phyloP scores from a whole-genome alignment of 129 eudicot genomes.

The Escallonia herrerae region DNA sequence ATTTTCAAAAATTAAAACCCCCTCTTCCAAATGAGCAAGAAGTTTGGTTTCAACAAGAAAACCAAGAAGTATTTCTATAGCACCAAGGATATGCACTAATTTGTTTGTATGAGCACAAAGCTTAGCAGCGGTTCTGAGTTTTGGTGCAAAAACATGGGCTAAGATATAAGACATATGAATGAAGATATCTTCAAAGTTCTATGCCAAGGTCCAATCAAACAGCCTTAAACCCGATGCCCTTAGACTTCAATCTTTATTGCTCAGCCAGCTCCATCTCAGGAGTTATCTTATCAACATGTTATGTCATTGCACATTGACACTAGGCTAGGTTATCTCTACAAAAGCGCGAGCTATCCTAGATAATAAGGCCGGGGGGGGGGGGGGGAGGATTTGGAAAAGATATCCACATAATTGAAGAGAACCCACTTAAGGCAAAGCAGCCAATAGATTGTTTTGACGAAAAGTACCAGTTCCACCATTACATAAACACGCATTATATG shows the following conservation, averaged over 20 bases:
- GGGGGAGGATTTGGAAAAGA: neutral
- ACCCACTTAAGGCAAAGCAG: neutral
- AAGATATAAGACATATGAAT: too few relatives aligned
- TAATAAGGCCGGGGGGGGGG: too few relatives aligned
- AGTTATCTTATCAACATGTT: neutral
- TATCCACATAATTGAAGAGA: neutral
- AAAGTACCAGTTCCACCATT: too few relatives aligned
- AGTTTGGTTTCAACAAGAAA: neutral
- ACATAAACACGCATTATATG: too few relatives aligned
- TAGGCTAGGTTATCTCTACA: neutral
- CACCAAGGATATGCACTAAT: neutral
- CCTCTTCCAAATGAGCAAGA: neutral
- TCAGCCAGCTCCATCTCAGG: neutral
- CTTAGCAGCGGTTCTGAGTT: too few relatives aligned
- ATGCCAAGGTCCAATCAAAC: neutral
- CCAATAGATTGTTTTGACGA: too few relatives aligned
- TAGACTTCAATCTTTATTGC: too few relatives aligned
- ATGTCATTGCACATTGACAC: neutral
- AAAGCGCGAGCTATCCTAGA: too few relatives aligned
- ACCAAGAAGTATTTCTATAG: neutral
- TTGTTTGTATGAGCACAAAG: neutral
- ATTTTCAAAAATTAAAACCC: neutral
- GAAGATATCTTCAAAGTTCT: too few relatives aligned
- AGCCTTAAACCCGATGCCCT: neutral
- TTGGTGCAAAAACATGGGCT: too few relatives aligned